phyloP scores from a whole-genome alignment of 2,329 filamentous ascomycete species.

The Phialocephala sp. region DNA sequence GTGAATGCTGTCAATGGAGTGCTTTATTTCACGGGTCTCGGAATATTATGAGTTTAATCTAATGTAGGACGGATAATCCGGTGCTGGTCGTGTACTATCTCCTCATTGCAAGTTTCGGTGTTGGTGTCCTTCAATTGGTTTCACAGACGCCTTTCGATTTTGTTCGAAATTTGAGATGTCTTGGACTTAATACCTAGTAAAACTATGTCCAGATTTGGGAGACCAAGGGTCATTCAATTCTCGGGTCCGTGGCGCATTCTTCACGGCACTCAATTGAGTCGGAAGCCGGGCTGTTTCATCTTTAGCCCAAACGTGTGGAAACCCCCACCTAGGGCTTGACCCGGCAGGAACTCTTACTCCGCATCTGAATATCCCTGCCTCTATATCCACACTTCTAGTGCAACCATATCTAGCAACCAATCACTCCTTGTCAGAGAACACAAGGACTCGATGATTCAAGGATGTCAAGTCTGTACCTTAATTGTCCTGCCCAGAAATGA shows the following conservation, averaged over 20 bases:
- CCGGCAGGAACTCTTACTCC: background rate
- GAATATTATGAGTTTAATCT: background rate
- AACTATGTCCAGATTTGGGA: background rate
- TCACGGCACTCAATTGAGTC: background rate
- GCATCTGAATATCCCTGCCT: background rate
- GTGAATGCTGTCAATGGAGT: background rate
- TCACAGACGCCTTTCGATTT: background rate
- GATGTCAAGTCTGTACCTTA: background rate
- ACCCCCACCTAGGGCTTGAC: background rate
- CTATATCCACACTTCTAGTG: background rate
- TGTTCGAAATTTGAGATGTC: background rate
- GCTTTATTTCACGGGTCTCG: background rate
- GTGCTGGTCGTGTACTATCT: background rate
- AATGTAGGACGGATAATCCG: background rate
- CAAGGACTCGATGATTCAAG: background rate
- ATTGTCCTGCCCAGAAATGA: background rate
- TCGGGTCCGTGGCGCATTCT: background rate
- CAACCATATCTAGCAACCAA: background rate
- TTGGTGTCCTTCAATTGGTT: background rate
- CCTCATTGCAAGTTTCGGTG: background rate
- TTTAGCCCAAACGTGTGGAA: conserved; percentile 4
- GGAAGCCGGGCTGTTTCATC: conserved; percentile 8
- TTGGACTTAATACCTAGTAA: background rate
- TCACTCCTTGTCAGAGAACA: background rate
- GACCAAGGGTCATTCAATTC: background rate